Evolutionary conservation across 208 protist species (phyloP), one percentile per base, ranked within the genome.

Genomic region (Sergeia podlipaevii): DNA sequence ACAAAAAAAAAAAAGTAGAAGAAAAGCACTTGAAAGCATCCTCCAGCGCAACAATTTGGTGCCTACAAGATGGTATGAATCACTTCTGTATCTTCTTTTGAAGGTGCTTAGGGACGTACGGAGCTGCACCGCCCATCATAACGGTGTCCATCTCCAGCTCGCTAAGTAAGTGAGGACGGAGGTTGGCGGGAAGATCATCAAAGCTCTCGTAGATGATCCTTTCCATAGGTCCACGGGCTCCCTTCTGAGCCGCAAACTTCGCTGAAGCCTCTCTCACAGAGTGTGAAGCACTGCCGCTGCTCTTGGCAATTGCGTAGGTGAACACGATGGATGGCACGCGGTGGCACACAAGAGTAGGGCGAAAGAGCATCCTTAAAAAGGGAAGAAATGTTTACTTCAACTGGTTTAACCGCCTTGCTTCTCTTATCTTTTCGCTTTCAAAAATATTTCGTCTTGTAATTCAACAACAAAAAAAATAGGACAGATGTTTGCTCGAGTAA

Each of bases 111-210:
- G 86, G 74, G 0, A 76, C 67, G 65, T 94, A 94, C 34, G 86
- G 81, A 8, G 68, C 60, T 4, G 76, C 86, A n/a, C 86, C 86
- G 32, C 86, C 86, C 65, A 87, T 75, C 51, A 76, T 57, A 3
- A 94, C 71, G 0, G 65, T 64, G 28, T 94, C 86, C 30, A 91
- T 91, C 57, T 91, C 86, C 7, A 53, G 61, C 20, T 94, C 86
- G 4, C 49, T 63, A 57, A 89, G 75, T 8, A 81, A n/a, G 26
- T 69, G 70, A 0, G 77, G 80, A 23, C 66, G 77, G 5, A 94
- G 70, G 21, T 77, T 65, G 17, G 53, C 44, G 17, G 86, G 86
- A 7, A 94, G 70, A 27, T 85, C 53, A 24, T 79, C 72, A 29
- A 78, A 77, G 17, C 61, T 74, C 3, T 86, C 80, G 29, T 75